Conservation (phyloP, 495 filamentous ascomycete species). For the Podospora bellae-mahoneyi region DNA sequence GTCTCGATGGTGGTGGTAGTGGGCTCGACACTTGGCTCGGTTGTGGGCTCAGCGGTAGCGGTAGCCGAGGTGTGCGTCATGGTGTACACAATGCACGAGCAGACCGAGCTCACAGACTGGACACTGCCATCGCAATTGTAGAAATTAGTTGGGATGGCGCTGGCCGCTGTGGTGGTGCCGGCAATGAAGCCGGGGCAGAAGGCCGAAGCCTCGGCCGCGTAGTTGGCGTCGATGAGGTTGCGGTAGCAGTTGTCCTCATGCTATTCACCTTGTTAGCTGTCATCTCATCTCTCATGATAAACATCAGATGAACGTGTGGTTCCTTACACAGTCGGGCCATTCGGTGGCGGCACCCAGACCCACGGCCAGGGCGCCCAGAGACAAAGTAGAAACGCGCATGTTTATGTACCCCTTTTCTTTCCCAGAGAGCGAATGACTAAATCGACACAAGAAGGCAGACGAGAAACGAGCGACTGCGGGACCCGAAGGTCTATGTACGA, state of each 20-base stretch:
- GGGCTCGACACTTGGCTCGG: slow-evolving; percentile 28
- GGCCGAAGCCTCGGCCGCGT: slow-evolving; percentile 18
- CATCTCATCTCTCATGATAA: too few species aligned
- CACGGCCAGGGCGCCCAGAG: slow-evolving; percentile 27
- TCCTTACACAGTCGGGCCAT: slow-evolving; percentile 36
- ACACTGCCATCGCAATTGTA: slow-evolving; percentile 27
- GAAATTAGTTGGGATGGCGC: slow-evolving; percentile 29
- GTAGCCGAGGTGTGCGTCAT: slow-evolving; percentile 17
- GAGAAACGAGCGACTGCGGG: slow-evolving; percentile 19
- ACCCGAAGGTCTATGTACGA: slow-evolving; percentile 21
- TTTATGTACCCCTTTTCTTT: slow-evolving; percentile 2
- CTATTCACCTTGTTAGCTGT: slow-evolving; percentile 18
- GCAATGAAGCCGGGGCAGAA: slow-evolving; percentile 31
- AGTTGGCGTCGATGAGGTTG: slow-evolving; percentile 30
- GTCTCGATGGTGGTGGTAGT: slow-evolving; percentile 13
- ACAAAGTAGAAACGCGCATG: slow-evolving; percentile 24
- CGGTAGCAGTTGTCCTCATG: slow-evolving; percentile 35
- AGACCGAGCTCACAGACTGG: slow-evolving; percentile 34
- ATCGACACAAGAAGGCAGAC: slow-evolving; percentile 12
- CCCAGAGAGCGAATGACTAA: slow-evolving; percentile 14
- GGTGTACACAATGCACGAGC: slow-evolving; percentile 39
- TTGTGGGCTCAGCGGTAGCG: slow-evolving; percentile 10
- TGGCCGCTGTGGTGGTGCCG: slow-evolving; percentile 21
- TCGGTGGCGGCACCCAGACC: slow-evolving; percentile 26
- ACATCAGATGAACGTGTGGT: background rate